phyloP scores from a whole-genome alignment of 805 yeast genomes.

The Candida boidinii region DNA sequence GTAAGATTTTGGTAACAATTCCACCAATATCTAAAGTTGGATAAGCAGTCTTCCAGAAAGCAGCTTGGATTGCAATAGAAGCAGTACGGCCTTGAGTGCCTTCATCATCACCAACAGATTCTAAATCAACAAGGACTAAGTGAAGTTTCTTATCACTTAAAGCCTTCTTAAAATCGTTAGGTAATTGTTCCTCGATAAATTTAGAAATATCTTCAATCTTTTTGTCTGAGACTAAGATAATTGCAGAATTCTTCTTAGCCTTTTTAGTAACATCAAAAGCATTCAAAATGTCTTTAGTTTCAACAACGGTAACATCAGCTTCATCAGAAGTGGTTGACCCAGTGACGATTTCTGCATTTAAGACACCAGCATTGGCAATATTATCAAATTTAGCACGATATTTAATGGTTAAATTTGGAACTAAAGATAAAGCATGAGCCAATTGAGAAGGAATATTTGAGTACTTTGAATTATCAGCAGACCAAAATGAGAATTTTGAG shows the following conservation, averaged over 20 bases:
- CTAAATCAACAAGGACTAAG: conserved; percentile 52
- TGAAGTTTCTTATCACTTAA: conserved; percentile 44
- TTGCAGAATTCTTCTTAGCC: conserved; percentile 45
- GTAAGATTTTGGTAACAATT: conserved; percentile 68
- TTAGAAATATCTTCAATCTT: conserved; percentile 32
- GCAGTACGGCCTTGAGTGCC: conserved; percentile 70
- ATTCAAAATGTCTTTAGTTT: conserved; percentile 45
- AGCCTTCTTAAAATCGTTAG: conserved; percentile 41
- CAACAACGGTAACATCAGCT: conserved; percentile 61
- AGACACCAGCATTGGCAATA: conserved; percentile 60
- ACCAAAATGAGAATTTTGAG: conserved; percentile 51
- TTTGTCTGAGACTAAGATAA: conserved; percentile 37
- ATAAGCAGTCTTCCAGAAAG: conserved; percentile 66
- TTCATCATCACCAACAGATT: conserved; percentile 55
- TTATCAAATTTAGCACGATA: conserved; percentile 69
- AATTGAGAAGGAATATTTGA: conserved; percentile 52
- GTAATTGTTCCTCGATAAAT: conserved; percentile 44
- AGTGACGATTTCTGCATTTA: conserved; percentile 51
- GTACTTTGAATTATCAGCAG: conserved; percentile 52
- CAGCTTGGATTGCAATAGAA: conserved; percentile 68
- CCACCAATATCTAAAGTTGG: conserved; percentile 52
- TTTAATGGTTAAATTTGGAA: conserved; percentile 40
- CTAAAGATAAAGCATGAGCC: conserved; percentile 63
- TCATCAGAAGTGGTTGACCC: conserved; percentile 33
- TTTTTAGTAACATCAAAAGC: conserved; percentile 56